phyloP scores from a whole-genome alignment of 2,329 filamentous ascomycete species.

The Aspergillus chevalieri region DNA sequence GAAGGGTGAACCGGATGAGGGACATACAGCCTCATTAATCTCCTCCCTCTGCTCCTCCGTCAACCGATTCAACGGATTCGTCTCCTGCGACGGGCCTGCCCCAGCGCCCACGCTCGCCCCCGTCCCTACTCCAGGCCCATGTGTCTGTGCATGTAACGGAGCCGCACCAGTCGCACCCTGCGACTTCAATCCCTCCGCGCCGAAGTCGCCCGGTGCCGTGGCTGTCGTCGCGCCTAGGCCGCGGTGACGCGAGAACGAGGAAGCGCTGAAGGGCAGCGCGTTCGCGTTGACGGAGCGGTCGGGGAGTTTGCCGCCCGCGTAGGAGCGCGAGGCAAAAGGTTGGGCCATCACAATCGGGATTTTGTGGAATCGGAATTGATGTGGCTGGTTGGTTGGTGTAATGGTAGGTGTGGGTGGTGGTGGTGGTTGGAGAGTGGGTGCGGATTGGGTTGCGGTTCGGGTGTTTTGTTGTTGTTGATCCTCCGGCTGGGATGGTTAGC shows the following conservation, averaged over 20 bases:
- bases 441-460: no score
- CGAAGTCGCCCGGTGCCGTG: conserved; percentile 21
- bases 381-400: no score
- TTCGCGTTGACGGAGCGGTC: conserved; percentile 40
- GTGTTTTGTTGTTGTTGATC: no score
- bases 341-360: conserved; percentile 20
- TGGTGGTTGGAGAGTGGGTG: no score
- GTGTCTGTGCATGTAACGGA: conserved; percentile 37
- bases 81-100: conserved; percentile 40
- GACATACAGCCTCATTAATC: conserved; percentile 81
- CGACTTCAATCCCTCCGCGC: conserved; percentile 22
- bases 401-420: no score
- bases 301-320: conserved; percentile 49
- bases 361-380: no score
- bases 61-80: conserved; percentile 51
- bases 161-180: conserved; percentile 25
- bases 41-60: conserved; percentile 88
- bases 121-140: conserved; percentile 4
- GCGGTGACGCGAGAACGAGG: conserved; percentile 36
- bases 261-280: conserved; percentile 39
- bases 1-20: background rate
- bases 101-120: background rate
- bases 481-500: background rate
- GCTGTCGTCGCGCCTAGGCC: conserved; percentile 23
- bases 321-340: conserved; percentile 50